Evolutionary conservation across 345 rosid species (phyloP), one percentile per base, ranked within the genome.

Genomic region (Eucalyptus victrix): DNA sequence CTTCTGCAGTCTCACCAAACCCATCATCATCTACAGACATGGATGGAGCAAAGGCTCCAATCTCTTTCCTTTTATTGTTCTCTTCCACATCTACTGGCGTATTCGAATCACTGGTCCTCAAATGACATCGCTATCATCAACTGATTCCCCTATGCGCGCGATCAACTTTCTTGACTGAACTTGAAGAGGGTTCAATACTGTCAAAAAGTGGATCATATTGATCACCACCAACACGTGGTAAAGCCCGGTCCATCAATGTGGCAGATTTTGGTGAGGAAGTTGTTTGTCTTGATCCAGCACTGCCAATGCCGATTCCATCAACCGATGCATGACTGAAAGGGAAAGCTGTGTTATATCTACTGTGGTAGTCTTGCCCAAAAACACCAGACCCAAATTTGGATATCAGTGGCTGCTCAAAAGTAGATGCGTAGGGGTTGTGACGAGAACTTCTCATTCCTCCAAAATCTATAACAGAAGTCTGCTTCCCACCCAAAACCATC

Each of bases 181-280:
- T 94, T 89, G 94, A 90, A 26, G 91, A 88, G 86, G 97, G 96
- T 90, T 96, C 98, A 87, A 96, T 90, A 91, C 98, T 95, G 93
- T 97, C 99, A 67, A 96, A 91, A 81, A 96, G 93, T 8, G 99
- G 99, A 92, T 97, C 99, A 92, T 97, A 97, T 92, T 94, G 96
- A 89, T 94, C 96, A 62, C 93, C 91, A 67, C 90, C 94, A 17
- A 93, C 88, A 89, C 62, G 88, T 26, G 91, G 91, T 90, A 91
- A 80, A 88, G 86, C 86, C 86, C 89, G 93, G 69, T 91, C 91
- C 37, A 88, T 24, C 85, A 90, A 93, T 87, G 89, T 90, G 47
- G 93, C 86, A 49, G 94, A 93, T 91, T 91, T 91, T 37, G 96
- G 92, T 6, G 94, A 92, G 44, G 92, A 90, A 87, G 91, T 92